A percentile compares a stretch with the other conserved stretches of the same genome.
phyloP scores from a whole-genome alignment of 805 yeast genomes.

The Metschnikowia baotianmanensis region DNA sequence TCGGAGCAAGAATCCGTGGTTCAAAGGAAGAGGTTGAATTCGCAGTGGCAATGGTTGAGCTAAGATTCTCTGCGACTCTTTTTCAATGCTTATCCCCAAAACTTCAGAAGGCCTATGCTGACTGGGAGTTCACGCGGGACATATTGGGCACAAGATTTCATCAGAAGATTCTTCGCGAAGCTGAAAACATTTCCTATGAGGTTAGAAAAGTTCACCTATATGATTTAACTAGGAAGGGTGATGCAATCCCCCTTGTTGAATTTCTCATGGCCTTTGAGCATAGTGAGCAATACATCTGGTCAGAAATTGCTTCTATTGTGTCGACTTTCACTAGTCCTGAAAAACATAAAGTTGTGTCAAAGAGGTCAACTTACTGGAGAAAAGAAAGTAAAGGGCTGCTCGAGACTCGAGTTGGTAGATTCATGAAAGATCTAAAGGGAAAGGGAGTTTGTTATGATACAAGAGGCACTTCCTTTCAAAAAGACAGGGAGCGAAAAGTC shows the following conservation, averaged over 20 bases:
- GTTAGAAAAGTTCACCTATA: not conserved
- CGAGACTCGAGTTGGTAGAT: not conserved
- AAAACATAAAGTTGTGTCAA: not conserved
- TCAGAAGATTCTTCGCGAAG: not conserved
- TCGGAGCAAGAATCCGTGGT: not conserved
- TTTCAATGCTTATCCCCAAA: not conserved
- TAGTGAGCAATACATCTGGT: slow-evolving; percentile 1
- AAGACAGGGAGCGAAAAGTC: not conserved
- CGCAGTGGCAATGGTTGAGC: not conserved
- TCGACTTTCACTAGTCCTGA: not conserved
- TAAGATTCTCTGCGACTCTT: not conserved
- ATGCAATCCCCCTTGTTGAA: not conserved
- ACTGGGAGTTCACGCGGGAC: not conserved
- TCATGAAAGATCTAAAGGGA: not conserved
- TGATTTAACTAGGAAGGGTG: not conserved
- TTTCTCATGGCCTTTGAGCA: slow-evolving; percentile 1
- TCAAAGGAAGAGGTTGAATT: not conserved
- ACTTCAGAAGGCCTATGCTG: not conserved
- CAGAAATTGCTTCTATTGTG: not conserved
- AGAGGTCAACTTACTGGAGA: not conserved
- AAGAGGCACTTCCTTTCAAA: too few relatives aligned
- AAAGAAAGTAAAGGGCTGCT: not conserved
- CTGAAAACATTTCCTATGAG: not conserved
- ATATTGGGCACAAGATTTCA: not conserved
- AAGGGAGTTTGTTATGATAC: not conserved